These are phyloP conservation scores for Globisporangium carolinianum DNA, from an alignment of 352 stramenopile species.

Conservation along the genomic window DNA sequence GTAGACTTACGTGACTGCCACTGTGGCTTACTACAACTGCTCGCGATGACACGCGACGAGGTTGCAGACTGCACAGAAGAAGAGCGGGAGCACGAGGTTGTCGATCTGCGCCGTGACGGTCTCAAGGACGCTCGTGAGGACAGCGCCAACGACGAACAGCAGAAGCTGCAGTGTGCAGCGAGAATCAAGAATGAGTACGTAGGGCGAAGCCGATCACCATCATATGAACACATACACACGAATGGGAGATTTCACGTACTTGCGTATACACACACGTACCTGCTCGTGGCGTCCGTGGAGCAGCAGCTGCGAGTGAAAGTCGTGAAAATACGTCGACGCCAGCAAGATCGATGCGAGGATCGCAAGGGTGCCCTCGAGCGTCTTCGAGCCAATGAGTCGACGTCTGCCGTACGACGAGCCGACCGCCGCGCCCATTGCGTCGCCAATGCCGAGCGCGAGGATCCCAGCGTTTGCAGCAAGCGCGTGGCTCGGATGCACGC, in stretches of 20 bases:
- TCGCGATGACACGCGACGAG: conserved; percentile 32
- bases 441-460: conserved; percentile 58
- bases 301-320: conserved; percentile 21
- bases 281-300: conserved; percentile 21
- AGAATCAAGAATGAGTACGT: background rate
- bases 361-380: conserved; percentile 48
- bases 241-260: background rate
- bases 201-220: background rate
- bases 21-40: background rate
- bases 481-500: background rate
- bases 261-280: conserved; percentile 15
- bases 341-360: conserved; percentile 53
- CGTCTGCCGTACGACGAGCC: conserved; percentile 42
- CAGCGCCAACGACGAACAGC: conserved; percentile 18
- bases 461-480: conserved; percentile 62
- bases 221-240: background rate
- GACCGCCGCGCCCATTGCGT: conserved; percentile 68
- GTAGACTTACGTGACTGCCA: background rate
- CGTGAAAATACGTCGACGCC: conserved; percentile 42
- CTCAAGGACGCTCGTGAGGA: conserved; percentile 63
- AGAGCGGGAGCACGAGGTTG: conserved; percentile 77
- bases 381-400: conserved; percentile 61
- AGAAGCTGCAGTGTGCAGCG: conserved; percentile 14
- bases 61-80: conserved; percentile 49
- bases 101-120: conserved; percentile 73